Evolutionary conservation across 169 alveolate genomes (phyloP), one percentile per base, ranked within the genome.

Genomic region (Plasmodium sp.): DNA sequence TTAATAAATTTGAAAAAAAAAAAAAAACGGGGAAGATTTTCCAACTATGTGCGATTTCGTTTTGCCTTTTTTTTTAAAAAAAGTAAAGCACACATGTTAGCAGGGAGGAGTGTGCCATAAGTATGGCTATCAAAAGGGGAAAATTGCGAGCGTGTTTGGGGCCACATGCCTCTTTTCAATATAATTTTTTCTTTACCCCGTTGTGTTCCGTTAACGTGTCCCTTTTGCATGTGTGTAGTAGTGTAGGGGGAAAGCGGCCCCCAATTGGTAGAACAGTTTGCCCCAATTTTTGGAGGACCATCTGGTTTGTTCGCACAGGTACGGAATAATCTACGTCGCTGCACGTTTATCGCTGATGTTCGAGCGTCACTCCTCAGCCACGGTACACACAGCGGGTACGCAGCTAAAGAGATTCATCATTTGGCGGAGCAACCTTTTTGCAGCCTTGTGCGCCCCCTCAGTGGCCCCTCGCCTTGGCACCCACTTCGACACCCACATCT

Each of bases 1-100:
- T 82, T 51, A 56, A 82, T 82, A n/a, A 14, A 54, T n/a, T 54
- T 82, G 18, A 34, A 82, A 82, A 82, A 34, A 56, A 81, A 41
- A 81, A n/a, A 54, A 43, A 82, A 82, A 14, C 54, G 10, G 58
- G 39, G 77, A 31, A 0, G n/a, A 27, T 22, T 67, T 67, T 31
- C n/a, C 36, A 22, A 67, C 1, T 27, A 10, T 67, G 41, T 67
- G 39, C 39, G n/a, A 31, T 27, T 27, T 67, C n/a, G 14, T 67
- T 67, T 67, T 18, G 3, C 18, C 39, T 67, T 67, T 67, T 67
- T 18, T 27, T 7, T 9, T 27, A 62, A 62, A 27, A 27, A n/a
- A n/a, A 18, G 34, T 62, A 62, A 62, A 62, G 5, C 14, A 62
- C 14, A 27, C 75, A 18, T 27, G 10, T 62, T n/a, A 62, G 34